phyloP scores from a whole-genome alignment of 1,284 basidiomycete genomes.

The Apiotrichum brassicae region DNA sequence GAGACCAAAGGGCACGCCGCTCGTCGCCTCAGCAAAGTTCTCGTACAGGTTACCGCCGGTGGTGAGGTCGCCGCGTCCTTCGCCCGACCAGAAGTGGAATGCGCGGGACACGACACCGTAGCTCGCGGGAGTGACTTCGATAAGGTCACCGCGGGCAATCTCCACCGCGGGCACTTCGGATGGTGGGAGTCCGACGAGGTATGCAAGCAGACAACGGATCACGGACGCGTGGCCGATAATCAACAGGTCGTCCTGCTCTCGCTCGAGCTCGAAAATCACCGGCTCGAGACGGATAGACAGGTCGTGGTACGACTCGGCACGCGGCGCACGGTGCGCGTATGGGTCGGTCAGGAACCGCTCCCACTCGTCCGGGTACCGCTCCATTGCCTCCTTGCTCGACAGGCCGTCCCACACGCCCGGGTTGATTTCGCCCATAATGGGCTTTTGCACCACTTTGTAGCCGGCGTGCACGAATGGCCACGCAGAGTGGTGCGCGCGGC shows the following conservation, averaged over 20 bases:
- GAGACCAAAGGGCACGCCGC: constrained; percentile 32
- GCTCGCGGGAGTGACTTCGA: constrained; percentile 81
- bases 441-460: constrained; percentile 82
- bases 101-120: constrained; percentile 83
- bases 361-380: constrained; percentile 90
- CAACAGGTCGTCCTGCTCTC: constrained; percentile 67
- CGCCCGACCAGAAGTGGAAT: constrained; percentile 75
- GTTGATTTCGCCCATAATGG: constrained; percentile 96
- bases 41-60: constrained; percentile 46
- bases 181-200: constrained; percentile 89
- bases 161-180: constrained; percentile 95
- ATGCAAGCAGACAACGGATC: constrained; percentile 86
- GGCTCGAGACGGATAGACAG: constrained; percentile 73
- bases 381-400: constrained; percentile 79
- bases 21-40: constrained; percentile 46
- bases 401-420: constrained; percentile 91
- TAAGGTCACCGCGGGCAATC: constrained; percentile 79
- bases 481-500: constrained; percentile 88
- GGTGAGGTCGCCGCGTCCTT: constrained; percentile 41
- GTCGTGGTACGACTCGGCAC: constrained; percentile 92
- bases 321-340: constrained; percentile 83
- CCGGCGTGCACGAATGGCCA: constrained; percentile 77
- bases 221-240: constrained; percentile 90
- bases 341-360: constrained; percentile 86
- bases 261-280: constrained; percentile 73